Evolutionary conservation across 129 eudicot species (phyloP), one percentile per base, ranked within the genome.

Genomic region (Pseudognaphalium luteoalbum): DNA sequence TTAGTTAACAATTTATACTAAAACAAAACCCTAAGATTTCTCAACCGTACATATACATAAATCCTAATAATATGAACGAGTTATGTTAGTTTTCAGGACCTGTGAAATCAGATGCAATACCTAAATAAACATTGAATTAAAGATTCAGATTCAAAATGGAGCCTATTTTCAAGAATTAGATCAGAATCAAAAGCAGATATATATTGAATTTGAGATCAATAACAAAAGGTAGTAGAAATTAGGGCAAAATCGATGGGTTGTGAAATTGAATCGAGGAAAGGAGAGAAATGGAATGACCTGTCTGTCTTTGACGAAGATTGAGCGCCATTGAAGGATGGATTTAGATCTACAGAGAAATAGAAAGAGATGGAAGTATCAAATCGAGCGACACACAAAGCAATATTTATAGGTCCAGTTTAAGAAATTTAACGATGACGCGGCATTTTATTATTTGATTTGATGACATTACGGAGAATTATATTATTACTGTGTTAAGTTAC

Each of bases 261-360:
- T 72, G 7, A 72, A 65, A 52, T 47, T 58, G 74, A 41, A 81
- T 61, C 35, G 61, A 32, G 81, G 5, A 33, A 21, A 37, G 34
- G 42, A 32, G 42, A 65, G 77, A 74, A 22, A 79, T 37, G 16
- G 74, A 62, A n/a, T 73, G 58, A 93, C 98, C 98, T 22, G 96
- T 89, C 66, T 95, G 99, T 75, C 86, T 89, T 62, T 83, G 92
- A 35, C 99, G 97, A 66, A 95, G 99, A 86, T 91, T 95, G 60
- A 91, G 89, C 62, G 98, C 86, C 99, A 94, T 94, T 47, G 86
- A 61, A 41, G 79, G 79, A 61, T 51, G 79, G 79, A 72, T 64
- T n/a, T 19, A 57, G 59, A 69, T 32, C 69, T 50, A 64, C 22
- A 47, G 65, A 52, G 44, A 60, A 6, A 57, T 60, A 15, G 22